Base-by-base conservation (phyloP, 495 filamentous ascomycete species). In the Aeminium ludgeri region DNA sequence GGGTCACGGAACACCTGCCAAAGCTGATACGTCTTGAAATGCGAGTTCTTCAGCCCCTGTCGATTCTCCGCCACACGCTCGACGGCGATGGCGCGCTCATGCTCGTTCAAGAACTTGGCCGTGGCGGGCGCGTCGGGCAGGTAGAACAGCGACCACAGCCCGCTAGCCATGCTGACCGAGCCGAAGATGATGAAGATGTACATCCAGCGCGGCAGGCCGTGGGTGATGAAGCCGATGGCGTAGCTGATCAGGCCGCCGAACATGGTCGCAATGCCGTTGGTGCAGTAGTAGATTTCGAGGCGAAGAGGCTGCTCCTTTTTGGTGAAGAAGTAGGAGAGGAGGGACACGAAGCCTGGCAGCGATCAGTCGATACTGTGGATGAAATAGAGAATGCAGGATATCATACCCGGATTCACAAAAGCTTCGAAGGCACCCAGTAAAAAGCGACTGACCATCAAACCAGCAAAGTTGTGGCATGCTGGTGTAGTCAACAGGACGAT, bases 321-420 rank as follows among this genome's bases (percentile, higher is more conserved):
- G 8, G 23, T 25, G 23, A 25, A 25, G 8, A 25, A 25, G 23
- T 25, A 25, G 23, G 23, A 25, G 23, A 25, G 23, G 23, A 25
- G 23, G 23, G 23, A 25, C 4, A 25, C 23, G 23, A 25, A 25
- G 23, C 23, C 23, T 25, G 23, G 23, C 8, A 4, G 4, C 23
- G 23, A 25, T 25, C 8, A 25, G 23, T 8, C n/a, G n/a, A n/a
- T n/a, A n/a, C n/a, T n/a, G n/a, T n/a, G 60, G 42, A 0, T 55
- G 65, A 50, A 72, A 77, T 69, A 68, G 74, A 63, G 72, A 70
- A 4, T 64, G 61, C 54, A 70, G 69, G 23, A 30, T 30, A 7
- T 30, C 7, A 7, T 71, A 0, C 65, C 69, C 0, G 74, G 74
- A 36, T 70, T 72, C 19, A 54, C 49, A 1, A 46, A 46, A 3